Base-by-base conservation (phyloP, 2,329 filamentous ascomycete genomes). In the Xylariaceae sp. region DNA sequence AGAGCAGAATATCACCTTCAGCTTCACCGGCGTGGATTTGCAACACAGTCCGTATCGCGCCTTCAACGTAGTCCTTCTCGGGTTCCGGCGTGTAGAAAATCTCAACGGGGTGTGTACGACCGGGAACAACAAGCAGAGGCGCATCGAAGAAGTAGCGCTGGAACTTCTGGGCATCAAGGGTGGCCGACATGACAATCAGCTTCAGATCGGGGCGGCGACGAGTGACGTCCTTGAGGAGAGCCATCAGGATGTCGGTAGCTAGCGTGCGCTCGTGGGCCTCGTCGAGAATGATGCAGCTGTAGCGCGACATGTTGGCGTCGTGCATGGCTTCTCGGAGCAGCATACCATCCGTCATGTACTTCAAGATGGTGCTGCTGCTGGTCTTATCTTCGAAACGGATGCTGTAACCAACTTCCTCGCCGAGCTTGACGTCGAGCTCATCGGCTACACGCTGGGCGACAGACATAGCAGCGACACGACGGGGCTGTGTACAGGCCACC, bases 291-390 rank as follows among this genome's bases (percentile, higher is more conserved):
- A 99, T 97, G 70, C 90, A 95, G 80, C 91, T 94, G 78, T 99
- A 99, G 57, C 92, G 89, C 54, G 84, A 88, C 77, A 99, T 85
- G 68, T 95, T 84, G 71, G 92, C 90, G 74, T 99, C 94, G 75
- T 97, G 88, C 87, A 99, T 96, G 59, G 94, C 92, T 77, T 99
- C 94, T 71, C 94, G 82, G 71, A 97, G 82, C 69, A 99, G 86
- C 88, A 99, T 97, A 84, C 95, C 95, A 72, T 99, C 94, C 50
- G 95, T 99, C 94, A 99, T 99, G 80, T 99, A 99, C 80, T 99
- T 99, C 73, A 99, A 84, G 62, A 95, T 85, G 1, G 94, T 99
- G 75, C 90, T 92, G 59, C 86, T 85, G 54, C 89, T 84, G 0
- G 94, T 97, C 78, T 87, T 89, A 74, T 99, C 94, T 76, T 99